A percentile compares a stretch with the other conserved stretches of the same genome.
These are phyloP conservation scores for Mallotus japonicus DNA, from an alignment of 441 rosid genomes.

Conservation along the genomic window DNA sequence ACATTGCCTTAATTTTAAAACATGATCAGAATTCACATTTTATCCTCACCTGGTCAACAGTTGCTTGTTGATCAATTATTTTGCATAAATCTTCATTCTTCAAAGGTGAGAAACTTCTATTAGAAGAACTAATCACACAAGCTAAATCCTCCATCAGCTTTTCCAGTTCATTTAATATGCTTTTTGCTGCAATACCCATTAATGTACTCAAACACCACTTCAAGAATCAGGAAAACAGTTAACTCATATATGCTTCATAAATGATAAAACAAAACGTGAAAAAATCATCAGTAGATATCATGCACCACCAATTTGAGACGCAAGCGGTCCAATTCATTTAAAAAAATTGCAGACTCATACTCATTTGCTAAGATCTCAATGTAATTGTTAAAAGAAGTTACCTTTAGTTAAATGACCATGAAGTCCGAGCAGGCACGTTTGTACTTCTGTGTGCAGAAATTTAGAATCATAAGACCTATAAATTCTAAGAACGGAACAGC, in stretches of 20 bases:
- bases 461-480: constrained; percentile 2
- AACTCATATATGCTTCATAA: too few relatives aligned
- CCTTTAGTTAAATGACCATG: constrained; percentile 56
- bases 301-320: too few relatives aligned
- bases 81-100: constrained; percentile 29
- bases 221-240: background rate
- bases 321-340: background rate
- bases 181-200: constrained; percentile 46
- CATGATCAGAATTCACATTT: background rate
- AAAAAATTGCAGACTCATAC: background rate
- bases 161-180: constrained; percentile 51
- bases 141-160: constrained; percentile 46
- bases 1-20: background rate
- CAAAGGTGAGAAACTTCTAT: constrained; percentile 28
- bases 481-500: background rate
- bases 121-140: constrained; percentile 34
- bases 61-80: constrained; percentile 31
- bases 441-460: constrained; percentile 51
- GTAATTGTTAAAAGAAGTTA: constrained; percentile 24
- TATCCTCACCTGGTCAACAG: constrained; percentile 38
- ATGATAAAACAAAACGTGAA: too few relatives aligned
- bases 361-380: background rate
- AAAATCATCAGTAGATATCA: too few relatives aligned
- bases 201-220: constrained; percentile 7
- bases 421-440: constrained; percentile 51